Conservation (phyloP, 805 yeast genomes). For the Teunomyces aglyptinius region DNA sequence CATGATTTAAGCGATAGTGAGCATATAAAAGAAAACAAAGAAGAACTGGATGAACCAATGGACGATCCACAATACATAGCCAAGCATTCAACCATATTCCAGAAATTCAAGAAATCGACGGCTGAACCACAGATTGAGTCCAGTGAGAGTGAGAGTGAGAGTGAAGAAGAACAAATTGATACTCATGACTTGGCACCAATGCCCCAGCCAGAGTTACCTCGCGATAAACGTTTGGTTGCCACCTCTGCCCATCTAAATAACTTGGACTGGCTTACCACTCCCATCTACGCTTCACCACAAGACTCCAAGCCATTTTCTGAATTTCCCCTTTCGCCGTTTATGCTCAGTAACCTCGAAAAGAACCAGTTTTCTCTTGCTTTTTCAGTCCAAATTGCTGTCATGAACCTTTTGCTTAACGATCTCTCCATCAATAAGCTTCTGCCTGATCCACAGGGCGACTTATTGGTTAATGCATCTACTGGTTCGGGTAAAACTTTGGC, state of each 20-base stretch:
- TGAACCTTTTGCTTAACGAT: conserved; percentile 51
- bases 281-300: conserved; percentile 53
- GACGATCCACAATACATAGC: conserved; percentile 17
- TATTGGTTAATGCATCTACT: conserved; percentile 88
- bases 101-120: conserved; percentile 17
- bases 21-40: conserved; percentile 7
- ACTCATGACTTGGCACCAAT: conserved; percentile 57
- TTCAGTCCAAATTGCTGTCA: conserved; percentile 71
- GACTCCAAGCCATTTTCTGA: conserved; percentile 47
- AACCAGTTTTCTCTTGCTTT: conserved; percentile 59
- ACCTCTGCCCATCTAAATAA: conserved; percentile 28
- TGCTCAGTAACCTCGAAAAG: conserved; percentile 46
- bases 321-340: conserved; percentile 42
- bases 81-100: conserved; percentile 21
- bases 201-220: conserved; percentile 79
- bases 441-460: conserved; percentile 66
- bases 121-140: conserved; percentile 31
- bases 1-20: conserved; percentile 14
- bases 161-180: conserved; percentile 15
- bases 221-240: conserved; percentile 41
- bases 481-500: conserved; percentile 97
- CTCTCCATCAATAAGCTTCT: conserved; percentile 35
- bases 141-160: conserved; percentile 15
- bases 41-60: conserved; percentile 8
- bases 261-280: conserved; percentile 67